Percentiles rank a stretch among this genome's conserved stretches.
Conservation (phyloP, 148 eudicot species). For the Arctostaphylos glauca region DNA sequence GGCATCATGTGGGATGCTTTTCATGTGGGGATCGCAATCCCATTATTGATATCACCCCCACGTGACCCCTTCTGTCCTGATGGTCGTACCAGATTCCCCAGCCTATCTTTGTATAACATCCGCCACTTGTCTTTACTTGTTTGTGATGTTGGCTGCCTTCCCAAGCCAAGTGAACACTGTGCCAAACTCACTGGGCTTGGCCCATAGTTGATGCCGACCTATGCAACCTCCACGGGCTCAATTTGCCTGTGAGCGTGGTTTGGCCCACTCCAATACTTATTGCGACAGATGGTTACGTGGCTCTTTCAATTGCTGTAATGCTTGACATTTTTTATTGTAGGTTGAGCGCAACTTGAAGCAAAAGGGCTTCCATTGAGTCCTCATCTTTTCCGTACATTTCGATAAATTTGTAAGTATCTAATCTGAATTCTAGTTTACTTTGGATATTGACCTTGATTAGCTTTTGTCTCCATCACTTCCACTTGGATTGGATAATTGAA, state of each 20-base stretch:
- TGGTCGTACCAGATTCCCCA: not conserved
- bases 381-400: no score
- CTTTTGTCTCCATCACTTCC: no score
- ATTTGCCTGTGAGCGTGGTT: not conserved
- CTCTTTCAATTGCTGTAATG: not conserved
- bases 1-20: not conserved
- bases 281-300: not conserved
- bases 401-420: no score
- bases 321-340: not conserved
- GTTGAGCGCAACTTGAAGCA: no score
- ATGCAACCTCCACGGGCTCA: not conserved
- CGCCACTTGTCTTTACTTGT: not conserved
- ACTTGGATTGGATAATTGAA: no score
- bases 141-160: not conserved
- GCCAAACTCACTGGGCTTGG: not conserved
- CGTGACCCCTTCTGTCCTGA: not conserved
- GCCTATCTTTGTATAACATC: not conserved
- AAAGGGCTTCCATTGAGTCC: no score
- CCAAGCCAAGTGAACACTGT: no score
- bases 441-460: no score
- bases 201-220: no score
- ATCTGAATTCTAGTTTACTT: no score
- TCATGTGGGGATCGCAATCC: not conserved
- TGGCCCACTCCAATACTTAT: not conserved
- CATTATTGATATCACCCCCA: not conserved